A percentile compares a stretch with the other conserved stretches of the same genome.
These are phyloP conservation scores for Quercus robur DNA, from an alignment of 306 rosid genomes.

Conservation along the genomic window DNA sequence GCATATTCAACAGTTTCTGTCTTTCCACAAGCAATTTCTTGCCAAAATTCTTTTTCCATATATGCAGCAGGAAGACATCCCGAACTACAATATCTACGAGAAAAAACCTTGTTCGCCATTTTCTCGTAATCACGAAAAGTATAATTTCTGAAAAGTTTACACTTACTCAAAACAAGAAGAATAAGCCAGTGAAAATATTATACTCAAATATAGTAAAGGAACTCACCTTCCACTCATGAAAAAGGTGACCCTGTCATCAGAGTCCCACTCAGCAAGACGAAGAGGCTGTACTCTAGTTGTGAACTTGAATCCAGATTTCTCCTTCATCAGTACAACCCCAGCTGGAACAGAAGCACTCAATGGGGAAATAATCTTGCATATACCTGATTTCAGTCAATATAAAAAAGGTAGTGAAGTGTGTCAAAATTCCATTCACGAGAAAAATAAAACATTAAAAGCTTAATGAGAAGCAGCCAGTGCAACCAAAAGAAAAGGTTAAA, in stretches of 20 bases:
- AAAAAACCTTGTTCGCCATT: conserved; percentile 92
- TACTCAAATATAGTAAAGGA: conserved; percentile 5
- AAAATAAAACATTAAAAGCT: neutral
- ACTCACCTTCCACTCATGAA: conserved; percentile 93
- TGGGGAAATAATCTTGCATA: conserved; percentile 92
- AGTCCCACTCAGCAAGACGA: conserved; percentile 97
- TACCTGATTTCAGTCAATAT: conserved; percentile 45
- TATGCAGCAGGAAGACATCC: conserved; percentile 78
- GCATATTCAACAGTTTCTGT: conserved; percentile 96
- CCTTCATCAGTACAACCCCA: conserved; percentile 89
- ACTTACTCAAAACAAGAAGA: conserved; percentile 31
- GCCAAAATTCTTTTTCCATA: conserved; percentile 96
- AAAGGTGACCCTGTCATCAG: conserved; percentile 86
- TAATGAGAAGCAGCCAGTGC: neutral
- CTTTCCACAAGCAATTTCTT: conserved; percentile 84
- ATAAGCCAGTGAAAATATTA: conserved; percentile 1
- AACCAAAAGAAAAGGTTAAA: neutral
- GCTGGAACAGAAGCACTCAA: conserved; percentile 93
- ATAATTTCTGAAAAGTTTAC: conserved; percentile 62
- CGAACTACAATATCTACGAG: conserved; percentile 77
- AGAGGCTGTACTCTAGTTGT: conserved; percentile 98
- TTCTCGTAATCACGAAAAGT: conserved; percentile 89
- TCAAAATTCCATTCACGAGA: neutral
- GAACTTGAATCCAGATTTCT: conserved; percentile 87
- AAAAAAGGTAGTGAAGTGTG: conserved; percentile 1